Evolutionary conservation across 768 basidiomycete genomes (phyloP), one percentile per base, ranked within the genome.

Genomic region (Trametes elegans): DNA sequence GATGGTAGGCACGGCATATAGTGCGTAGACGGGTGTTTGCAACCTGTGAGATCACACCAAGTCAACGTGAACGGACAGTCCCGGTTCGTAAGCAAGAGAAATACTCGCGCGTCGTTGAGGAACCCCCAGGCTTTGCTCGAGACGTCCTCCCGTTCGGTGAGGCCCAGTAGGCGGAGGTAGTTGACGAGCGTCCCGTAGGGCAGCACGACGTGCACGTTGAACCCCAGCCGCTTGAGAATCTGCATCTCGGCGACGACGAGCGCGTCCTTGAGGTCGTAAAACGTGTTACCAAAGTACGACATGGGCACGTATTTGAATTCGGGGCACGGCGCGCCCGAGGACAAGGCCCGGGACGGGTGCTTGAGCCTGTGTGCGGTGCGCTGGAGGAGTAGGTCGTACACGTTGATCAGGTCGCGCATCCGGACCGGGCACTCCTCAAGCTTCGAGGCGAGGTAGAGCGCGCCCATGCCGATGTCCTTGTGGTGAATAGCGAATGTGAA

Each of bases 221-320:
- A 99, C 1, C 92, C 96, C 10, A 99, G 79, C 21, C 96, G 81
- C 71, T 99, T 99, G 60, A 99, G 78, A 19, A 98, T 81, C 68
- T 99, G 97, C 93, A 98, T 98, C 71, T 99, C 97, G 2, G 89
- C 85, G 13, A 95, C 88, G 19, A 98, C 93, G 44, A 98, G 76
- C 7, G 90, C 87, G 66, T 99, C 97, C 67, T 96, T 98, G 70
- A 93, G 78, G 58, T 95, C 91, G 74, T 98, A 98, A 66, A 96
- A 98, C 2, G 84, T 86, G 64, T 79, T 80, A 13, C 90, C 85
- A 68, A 91, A 94, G 72, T 93, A 95, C 16, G 88, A 85, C 90
- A 93, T 95, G 11, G 92, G 87, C 3, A 78, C 71, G 70, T 94
- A 93, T 63, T 79, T 78, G 73, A 90, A 74, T 16, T 68, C 65